Base-by-base conservation (phyloP, 2,329 filamentous ascomycete species). In the Samsoniella hepiali region DNA sequence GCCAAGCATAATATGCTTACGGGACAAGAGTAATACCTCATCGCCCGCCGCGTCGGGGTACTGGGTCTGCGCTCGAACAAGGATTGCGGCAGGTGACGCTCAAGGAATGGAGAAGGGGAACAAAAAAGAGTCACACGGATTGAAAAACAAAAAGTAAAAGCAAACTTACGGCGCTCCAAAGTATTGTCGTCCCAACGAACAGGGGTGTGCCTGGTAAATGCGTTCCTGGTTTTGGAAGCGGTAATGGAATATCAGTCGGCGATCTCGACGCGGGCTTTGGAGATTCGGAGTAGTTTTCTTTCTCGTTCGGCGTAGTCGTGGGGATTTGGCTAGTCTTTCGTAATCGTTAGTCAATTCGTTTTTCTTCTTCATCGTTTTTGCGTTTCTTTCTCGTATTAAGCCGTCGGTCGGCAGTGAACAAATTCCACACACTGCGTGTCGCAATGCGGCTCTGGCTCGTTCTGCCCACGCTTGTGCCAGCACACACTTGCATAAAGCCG, bases 1-100 rank as follows among this genome's bases (percentile, higher is more conserved):
- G 50, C 50, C 49, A 55, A 62, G 49, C 59, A 62, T 62, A 62
- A 62, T 62, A 62, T 56, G 59, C 59, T 62, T 54, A 62, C 59
- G 50, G 59, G 32, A 53, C 2, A 47, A 62, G 59, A 55, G 59
- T 62, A 62, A 62, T 62, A 62, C 29, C 38, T 13, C 13, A 45
- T n/a, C 42, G 42, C 42, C 31, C 9, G 29, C 55, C 3, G 17
- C 36, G 15, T 6, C n/a, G 22, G 38, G 11, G 38, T 6, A 40
- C 38, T 57, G 54, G 22, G 53, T 42, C 50, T 54, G 32, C 29
- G 31, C 49, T 13, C 13, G 11, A n/a, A 11, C 31, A 6, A 17
- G 49, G 32, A 38, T 36, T 36, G 50, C 13, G 9, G 51, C 7
- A 27, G 42, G 22, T 59, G 34, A 31, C 45, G 17, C 8, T 6